phyloP scores from a whole-genome alignment of 2,329 filamentous ascomycete species.

The Aspergillus novoparasiticus region DNA sequence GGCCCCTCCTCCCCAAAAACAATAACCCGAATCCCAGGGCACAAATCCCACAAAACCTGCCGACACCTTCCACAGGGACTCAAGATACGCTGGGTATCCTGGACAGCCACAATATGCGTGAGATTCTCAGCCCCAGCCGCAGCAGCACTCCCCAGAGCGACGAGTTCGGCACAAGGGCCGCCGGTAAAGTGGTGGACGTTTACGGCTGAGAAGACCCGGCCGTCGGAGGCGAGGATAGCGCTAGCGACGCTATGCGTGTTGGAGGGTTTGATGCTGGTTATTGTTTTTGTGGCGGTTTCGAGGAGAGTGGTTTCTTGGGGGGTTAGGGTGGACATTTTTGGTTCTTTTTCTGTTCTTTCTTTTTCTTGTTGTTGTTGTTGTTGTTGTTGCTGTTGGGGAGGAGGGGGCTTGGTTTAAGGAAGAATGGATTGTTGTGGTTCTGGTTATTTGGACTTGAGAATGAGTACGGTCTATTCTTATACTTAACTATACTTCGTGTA shows the following conservation, averaged over 20 bases:
- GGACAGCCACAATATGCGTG: slow-evolving; percentile 30
- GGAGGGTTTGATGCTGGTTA: slow-evolving; percentile 24
- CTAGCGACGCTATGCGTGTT: slow-evolving; percentile 28
- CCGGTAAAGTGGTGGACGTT: slow-evolving; percentile 32
- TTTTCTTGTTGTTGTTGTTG: background rate
- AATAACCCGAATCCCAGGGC: slow-evolving; percentile 28
- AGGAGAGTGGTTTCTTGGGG: slow-evolving; percentile 19
- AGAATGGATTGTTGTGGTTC: too few relatives aligned
- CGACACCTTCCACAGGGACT: slow-evolving; percentile 33
- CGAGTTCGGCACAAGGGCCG: slow-evolving; percentile 34
- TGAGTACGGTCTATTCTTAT: too few relatives aligned
- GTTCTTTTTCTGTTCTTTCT: background rate
- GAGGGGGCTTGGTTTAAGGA: too few relatives aligned
- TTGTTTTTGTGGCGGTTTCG: slow-evolving; percentile 21
- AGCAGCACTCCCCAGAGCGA: slow-evolving; percentile 30
- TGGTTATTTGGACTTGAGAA: too few relatives aligned
- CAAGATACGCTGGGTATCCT: slow-evolving; percentile 21
- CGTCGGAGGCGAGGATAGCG: slow-evolving; percentile 20
- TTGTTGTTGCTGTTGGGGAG: too few relatives aligned
- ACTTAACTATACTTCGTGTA: too few relatives aligned
- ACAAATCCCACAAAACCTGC: slow-evolving; percentile 30
- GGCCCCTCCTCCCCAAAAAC: slow-evolving; percentile 9
- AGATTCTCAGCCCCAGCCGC: slow-evolving; percentile 22
- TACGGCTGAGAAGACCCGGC: slow-evolving; percentile 28
- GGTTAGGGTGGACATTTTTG: slow-evolving; percentile 10